phyloP scores from a whole-genome alignment of 2,329 filamentous ascomycete species.

The Periconia sp. region DNA sequence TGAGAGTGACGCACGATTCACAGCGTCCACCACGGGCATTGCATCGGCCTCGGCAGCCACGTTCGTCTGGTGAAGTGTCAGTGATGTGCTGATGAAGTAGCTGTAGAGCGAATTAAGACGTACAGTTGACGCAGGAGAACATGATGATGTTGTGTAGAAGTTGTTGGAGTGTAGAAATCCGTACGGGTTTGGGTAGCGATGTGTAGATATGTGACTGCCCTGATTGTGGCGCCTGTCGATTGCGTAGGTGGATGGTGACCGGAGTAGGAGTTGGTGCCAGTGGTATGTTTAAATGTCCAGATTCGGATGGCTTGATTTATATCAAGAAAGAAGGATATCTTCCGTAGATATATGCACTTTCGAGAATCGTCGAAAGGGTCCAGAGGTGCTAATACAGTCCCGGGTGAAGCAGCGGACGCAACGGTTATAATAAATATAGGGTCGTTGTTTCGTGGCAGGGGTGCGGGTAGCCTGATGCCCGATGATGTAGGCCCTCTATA shows the following conservation, averaged over 20 bases:
- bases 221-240: slow-evolving; percentile 3
- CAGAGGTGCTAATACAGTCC: background rate
- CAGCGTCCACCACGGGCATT: slow-evolving; percentile 41
- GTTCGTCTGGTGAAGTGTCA: slow-evolving; percentile 29
- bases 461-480: slow-evolving; percentile 19
- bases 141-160: slow-evolving; percentile 30
- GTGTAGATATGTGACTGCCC: background rate
- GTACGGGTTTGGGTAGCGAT: background rate
- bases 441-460: slow-evolving; percentile 17
- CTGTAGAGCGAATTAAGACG: background rate
- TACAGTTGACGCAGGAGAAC: slow-evolving; percentile 47
- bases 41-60: slow-evolving; percentile 47
- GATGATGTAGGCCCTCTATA: slow-evolving; percentile 33
- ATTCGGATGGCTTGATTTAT: background rate
- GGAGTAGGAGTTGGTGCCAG: background rate
- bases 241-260: background rate
- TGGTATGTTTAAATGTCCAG: background rate
- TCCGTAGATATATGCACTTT: background rate
- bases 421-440: slow-evolving; percentile 1
- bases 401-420: background rate
- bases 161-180: background rate
- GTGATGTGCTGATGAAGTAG: background rate
- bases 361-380: background rate
- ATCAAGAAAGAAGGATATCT: background rate
- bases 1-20: slow-evolving; percentile 43